phyloP scores from a whole-genome alignment of 1,139 yeast genomes.

The Hemisphaericaspora lyxosophila region DNA sequence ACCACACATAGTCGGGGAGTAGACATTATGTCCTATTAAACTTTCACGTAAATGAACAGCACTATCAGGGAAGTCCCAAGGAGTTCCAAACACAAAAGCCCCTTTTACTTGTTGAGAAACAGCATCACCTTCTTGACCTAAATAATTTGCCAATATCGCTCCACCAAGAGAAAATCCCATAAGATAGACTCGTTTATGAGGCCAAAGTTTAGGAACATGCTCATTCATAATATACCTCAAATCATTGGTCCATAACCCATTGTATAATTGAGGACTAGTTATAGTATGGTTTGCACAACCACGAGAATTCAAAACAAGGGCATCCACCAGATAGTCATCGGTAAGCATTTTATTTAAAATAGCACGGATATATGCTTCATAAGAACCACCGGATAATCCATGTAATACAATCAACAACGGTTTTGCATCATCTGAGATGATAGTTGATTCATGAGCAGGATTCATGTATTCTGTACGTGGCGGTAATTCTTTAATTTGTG shows the following conservation, averaged over 20 bases:
- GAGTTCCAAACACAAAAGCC: constrained; percentile 51
- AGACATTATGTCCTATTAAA: constrained; percentile 45
- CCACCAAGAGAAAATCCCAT: constrained; percentile 62
- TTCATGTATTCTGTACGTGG: constrained; percentile 44
- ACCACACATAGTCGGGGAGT: constrained; percentile 55
- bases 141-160: constrained; percentile 52
- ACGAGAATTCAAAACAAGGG: constrained; percentile 55
- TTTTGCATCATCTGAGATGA: constrained; percentile 34
- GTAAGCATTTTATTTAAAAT: constrained; percentile 35
- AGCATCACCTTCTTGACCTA: constrained; percentile 50
- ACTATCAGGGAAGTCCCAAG: constrained; percentile 57
- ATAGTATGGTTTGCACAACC: constrained; percentile 62
- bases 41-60: constrained; percentile 42
- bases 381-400: constrained; percentile 65
- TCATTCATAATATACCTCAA: constrained; percentile 53
- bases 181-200: constrained; percentile 49
- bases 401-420: constrained; percentile 57
- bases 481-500: constrained; percentile 40
- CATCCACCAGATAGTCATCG: constrained; percentile 45
- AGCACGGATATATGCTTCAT: constrained; percentile 55
- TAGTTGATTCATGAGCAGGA: constrained; percentile 28
- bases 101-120: constrained; percentile 42
- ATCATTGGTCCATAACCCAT: constrained; percentile 65
- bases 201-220: constrained; percentile 45
- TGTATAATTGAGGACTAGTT: constrained; percentile 58